Evolutionary conservation across 1,139 yeast genomes (phyloP).

Genomic region (Nakaseomyces uthaithaninus): DNA sequence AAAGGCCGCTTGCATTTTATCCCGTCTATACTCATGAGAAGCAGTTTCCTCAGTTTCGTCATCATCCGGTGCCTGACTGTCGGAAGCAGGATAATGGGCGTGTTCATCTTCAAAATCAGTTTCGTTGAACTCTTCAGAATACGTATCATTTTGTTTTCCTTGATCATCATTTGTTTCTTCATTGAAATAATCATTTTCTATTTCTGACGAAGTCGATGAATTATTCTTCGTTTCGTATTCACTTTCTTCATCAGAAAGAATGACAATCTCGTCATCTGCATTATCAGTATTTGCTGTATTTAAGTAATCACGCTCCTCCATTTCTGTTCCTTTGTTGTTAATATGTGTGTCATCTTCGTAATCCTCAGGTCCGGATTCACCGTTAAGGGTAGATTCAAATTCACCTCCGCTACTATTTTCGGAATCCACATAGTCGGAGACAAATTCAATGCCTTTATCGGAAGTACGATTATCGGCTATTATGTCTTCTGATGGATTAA

Average conservation of each 20-base stretch:
- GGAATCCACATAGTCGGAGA: neutral
- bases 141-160: neutral
- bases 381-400: too few species aligned
- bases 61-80: constrained; percentile 1
- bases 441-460: constrained; percentile 5
- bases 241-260: constrained; percentile 10
- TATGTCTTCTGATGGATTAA: constrained; percentile 17
- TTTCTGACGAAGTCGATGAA: neutral
- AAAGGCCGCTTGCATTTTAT: too few species aligned
- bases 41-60: constrained; percentile 1
- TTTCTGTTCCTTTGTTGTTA: too few species aligned
- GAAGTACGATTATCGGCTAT: constrained; percentile 11
- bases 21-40: constrained; percentile 5
- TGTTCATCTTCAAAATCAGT: neutral
- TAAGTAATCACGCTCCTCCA: too few species aligned
- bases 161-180: constrained; percentile 5
- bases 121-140: neutral
- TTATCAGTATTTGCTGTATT: neutral
- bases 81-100: neutral
- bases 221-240: neutral
- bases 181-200: neutral
- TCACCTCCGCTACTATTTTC: neutral
- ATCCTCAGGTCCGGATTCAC: too few species aligned
- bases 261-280: constrained; percentile 6
- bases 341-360: too few species aligned